Base-by-base conservation (phyloP, 2,329 filamentous ascomycete species). In the Ophiobolus disseminans region DNA sequence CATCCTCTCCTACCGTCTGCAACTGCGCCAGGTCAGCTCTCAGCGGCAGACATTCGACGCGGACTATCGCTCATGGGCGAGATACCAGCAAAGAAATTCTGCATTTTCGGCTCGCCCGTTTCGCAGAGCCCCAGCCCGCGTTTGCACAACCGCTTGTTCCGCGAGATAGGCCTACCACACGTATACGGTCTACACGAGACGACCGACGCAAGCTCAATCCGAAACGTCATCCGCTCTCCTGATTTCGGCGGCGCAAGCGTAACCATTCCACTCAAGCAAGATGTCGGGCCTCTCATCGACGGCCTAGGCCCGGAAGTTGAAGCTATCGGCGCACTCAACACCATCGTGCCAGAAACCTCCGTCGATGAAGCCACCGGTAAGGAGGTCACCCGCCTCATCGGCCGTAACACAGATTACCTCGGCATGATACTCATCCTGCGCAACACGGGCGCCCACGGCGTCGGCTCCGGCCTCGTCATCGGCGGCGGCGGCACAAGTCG, bases 341-440 rank as follows among this genome's bases (percentile, higher is more conserved):
- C 94, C 14, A 88, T 99, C 64, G 84, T 96, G 21, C 86, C 89
- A 0, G 68, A 83, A 3, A 54, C 50, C 4, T 58, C 58, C 11
- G 67, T 68, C 20, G 69, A 75, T 6, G 65, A 61, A 13, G 60
- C 49, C 6, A 76, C 72, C 3, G 77, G 75, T 3, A 73, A 78
- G 45, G 74, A 64, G 40, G 51, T 62, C 14, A 77, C 56, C 34
- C 82, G 79, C 3, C 83, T 97, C 3, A 73, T 89, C 13, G 94
- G 94, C 34, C 89, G 92, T 70, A 99, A 99, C 74, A 99, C 94
- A 10, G 94, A 99, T 76, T 99, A 91, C 88, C 83, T 86, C 65
- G 94, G 94, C 54, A 99, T 99, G 86, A 85, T 89, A 2, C 84
- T 88, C 60, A 87, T 90, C 3, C 82, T 99, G 16, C 84, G 82